These are phyloP conservation scores for Heritiera littoralis DNA, from an alignment of 345 rosid species.

Conservation along the genomic window DNA sequence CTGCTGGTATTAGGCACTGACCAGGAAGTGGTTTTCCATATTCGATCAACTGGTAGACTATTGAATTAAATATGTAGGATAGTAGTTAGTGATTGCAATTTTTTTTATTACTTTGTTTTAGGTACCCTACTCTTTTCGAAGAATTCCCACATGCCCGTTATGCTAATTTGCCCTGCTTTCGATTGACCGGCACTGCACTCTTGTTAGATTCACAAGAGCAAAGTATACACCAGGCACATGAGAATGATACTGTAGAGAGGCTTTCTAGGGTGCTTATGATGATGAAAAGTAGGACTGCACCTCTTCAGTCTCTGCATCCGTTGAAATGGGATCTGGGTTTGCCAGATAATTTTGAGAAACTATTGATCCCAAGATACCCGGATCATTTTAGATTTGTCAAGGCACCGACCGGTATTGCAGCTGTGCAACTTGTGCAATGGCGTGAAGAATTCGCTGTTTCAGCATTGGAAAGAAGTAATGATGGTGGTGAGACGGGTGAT, in stretches of 20 bases:
- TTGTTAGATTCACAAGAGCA: conserved; percentile 81
- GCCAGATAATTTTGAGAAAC: conserved; percentile 71
- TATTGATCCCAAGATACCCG: conserved; percentile 59
- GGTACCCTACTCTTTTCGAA: conserved; percentile 89
- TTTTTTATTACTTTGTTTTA: conserved; percentile 23
- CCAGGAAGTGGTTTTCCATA: background rate
- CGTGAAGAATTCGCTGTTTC: conserved; percentile 71
- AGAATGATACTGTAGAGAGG: conserved; percentile 74
- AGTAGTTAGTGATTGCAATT: background rate
- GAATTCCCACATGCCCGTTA: conserved; percentile 88
- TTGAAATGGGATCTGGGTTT: conserved; percentile 90
- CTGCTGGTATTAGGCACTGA: background rate
- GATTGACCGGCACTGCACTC: conserved; percentile 77
- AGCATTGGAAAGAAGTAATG: conserved; percentile 58
- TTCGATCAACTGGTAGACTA: background rate
- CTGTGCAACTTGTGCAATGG: conserved; percentile 66
- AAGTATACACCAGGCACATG: conserved; percentile 58
- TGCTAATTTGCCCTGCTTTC: conserved; percentile 82
- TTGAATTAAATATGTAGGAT: background rate
- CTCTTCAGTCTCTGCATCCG: conserved; percentile 66
- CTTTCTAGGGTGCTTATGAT: conserved; percentile 85
- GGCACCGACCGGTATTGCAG: conserved; percentile 52
- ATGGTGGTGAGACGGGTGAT: conserved; percentile 39
- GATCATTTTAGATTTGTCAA: conserved; percentile 65
- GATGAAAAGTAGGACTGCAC: conserved; percentile 66